Evolutionary conservation across 2,329 filamentous ascomycete species (phyloP), one percentile per base, ranked within the genome.

Genomic region (Colletotrichum sp.): DNA sequence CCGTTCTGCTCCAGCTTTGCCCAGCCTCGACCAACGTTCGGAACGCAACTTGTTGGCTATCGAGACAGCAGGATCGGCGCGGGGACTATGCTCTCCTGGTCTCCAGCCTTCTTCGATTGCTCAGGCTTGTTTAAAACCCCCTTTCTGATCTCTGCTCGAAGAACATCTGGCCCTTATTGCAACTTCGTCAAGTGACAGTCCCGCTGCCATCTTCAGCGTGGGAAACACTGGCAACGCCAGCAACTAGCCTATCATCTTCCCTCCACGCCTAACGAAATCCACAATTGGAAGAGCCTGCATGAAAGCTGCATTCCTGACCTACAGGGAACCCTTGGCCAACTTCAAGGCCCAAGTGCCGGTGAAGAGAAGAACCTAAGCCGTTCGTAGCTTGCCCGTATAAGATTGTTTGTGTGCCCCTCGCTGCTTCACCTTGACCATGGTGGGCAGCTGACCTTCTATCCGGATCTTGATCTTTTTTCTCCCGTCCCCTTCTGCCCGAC

Each of bases 321-420:
- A 62, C 74, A 76, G 66, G 74, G 71, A 58, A 75, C 56, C 55
- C 71, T 67, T 62, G 66, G 61, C 66, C 66, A 75, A 76, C 64
- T 28, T 15, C 74, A 76, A 66, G 62, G 48, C 66, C 71, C 52
- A 67, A 75, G 74, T 76, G 74, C 74, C 71, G 74, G 71, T 76
- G 66, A 71, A 71, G 71, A 71, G 71, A 76, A 43, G 70, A 61
- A 43, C 38, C 38, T 43, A 43, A 61, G 58, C 62, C 70, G 68
- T 73, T 65, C 65, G 48, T 36, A 69, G 56, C 21, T 75, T 66
- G 34, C 71, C 65, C 61, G 71, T 75, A 66, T 71, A 76, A 75
- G 66, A 75, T 61, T 56, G 32, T 65, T 76, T 69, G 32, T 55
- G 32, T 76, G 56, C 70, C 73, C 70, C 43, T 68, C 64, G 70